Percentiles rank a stretch among this genome's conserved stretches.
Evolutionary conservation across 805 yeast genomes (phyloP).

Genomic region (Kluyveromyces dobzhanskii): DNA sequence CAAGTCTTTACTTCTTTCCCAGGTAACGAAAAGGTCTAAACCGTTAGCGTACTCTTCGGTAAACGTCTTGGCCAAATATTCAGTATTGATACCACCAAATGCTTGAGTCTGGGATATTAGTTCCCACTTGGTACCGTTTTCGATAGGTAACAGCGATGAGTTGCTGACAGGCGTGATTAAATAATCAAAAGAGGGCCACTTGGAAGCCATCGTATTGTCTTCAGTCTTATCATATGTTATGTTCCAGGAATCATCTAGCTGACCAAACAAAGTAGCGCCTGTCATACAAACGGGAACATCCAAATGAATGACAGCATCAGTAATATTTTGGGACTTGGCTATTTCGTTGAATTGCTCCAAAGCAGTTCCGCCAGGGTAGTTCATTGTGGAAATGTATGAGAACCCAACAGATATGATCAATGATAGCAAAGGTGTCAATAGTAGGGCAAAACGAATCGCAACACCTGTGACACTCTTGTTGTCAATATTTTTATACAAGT

Average conservation of each 20-base stretch:
- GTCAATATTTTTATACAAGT: conserved; percentile 29
- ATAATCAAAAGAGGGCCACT: conserved; percentile 46
- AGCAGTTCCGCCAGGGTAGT: conserved; percentile 89
- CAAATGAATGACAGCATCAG: conserved; percentile 47
- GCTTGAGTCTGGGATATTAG: conserved; percentile 32
- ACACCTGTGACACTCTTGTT: conserved; percentile 15
- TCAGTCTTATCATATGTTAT: conserved; percentile 73
- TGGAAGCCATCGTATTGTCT: conserved; percentile 29
- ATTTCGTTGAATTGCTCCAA: conserved; percentile 43
- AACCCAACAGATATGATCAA: conserved; percentile 39
- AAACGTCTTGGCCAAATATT: conserved; percentile 13
- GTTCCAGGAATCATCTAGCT: conserved; percentile 35
- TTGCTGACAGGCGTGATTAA: conserved; percentile 35
- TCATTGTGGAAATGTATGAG: conserved; percentile 57
- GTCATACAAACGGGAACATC: conserved; percentile 82
- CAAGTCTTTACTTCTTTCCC: conserved; percentile 10
- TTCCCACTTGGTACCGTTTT: conserved; percentile 34
- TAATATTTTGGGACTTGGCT: conserved; percentile 23
- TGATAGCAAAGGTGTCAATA: conserved; percentile 30
- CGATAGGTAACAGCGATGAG: conserved; percentile 15
- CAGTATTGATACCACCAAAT: conserved; percentile 34
- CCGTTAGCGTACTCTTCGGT: conserved; percentile 14
- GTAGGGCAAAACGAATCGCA: conserved; percentile 25
- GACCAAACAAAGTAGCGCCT: conserved; percentile 72
- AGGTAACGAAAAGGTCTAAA: conserved; percentile 10